Evolutionary conservation across 371 early-diverging fungal genomes (phyloP).

Genomic region (Chytridium lagenaria): DNA sequence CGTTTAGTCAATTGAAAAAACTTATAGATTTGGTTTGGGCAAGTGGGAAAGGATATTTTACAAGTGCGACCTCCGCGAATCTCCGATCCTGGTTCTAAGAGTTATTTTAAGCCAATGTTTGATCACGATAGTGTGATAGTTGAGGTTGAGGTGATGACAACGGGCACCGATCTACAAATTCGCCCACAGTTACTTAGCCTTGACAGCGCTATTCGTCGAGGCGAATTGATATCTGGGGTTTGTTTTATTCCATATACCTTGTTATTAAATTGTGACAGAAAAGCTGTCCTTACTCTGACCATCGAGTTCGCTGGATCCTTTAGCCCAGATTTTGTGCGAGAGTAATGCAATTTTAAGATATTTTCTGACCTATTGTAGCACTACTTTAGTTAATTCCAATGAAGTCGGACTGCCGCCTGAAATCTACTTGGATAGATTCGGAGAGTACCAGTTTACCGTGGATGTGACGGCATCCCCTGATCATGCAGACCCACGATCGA

Average conservation of each 20-base stretch:
- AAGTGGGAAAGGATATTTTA: neutral
- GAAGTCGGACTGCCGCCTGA: neutral
- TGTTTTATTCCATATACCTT: neutral
- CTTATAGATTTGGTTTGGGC: conserved; percentile 12
- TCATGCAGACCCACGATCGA: neutral
- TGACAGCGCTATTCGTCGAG: neutral
- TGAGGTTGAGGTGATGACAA: neutral
- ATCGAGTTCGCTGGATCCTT: neutral
- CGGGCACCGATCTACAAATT: neutral
- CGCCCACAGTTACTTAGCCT: neutral
- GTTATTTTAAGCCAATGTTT: neutral
- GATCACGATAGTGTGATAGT: conserved; percentile 1
- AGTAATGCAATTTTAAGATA: neutral
- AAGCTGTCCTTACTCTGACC: neutral
- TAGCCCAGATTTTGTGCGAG: neutral
- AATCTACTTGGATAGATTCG: neutral
- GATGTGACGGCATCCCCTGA: neutral
- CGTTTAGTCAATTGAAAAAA: neutral
- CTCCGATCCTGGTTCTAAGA: neutral
- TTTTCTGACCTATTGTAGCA: neutral
- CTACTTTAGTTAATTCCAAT: neutral
- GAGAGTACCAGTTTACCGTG: neutral
- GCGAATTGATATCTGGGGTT: neutral
- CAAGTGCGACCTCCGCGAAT: neutral
- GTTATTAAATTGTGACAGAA: neutral